These are phyloP conservation scores for Mortierella sp. DNA, from an alignment of 371 early-diverging fungal species.

Conservation along the genomic window DNA sequence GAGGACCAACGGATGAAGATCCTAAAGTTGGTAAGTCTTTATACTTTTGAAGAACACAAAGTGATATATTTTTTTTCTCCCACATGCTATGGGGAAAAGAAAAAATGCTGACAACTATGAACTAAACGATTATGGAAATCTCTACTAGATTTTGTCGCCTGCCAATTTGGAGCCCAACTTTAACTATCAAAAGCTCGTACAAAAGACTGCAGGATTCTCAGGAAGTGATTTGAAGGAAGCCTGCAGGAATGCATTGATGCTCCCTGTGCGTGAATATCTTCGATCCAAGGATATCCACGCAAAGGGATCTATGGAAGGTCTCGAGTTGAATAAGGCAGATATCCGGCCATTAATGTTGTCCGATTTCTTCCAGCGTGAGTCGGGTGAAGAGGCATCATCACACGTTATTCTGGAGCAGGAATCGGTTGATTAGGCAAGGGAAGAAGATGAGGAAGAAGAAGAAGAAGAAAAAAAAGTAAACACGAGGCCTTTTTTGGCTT, in stretches of 20 bases:
- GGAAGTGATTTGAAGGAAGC: slow-evolving; percentile 96
- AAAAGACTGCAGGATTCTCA: slow-evolving; percentile 86
- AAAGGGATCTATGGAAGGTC: slow-evolving; percentile 35
- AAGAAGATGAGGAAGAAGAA: too few species aligned
- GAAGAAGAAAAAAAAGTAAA: too few species aligned
- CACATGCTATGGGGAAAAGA: too few species aligned
- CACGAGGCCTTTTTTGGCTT: too few species aligned
- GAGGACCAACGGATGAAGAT: slow-evolving; percentile 91
- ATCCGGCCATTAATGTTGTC: slow-evolving; percentile 67
- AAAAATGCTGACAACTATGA: neutral
- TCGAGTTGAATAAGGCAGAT: slow-evolving; percentile 53
- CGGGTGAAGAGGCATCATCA: slow-evolving; percentile 50
- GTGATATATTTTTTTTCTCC: neutral
- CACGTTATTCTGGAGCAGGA: slow-evolving; percentile 53
- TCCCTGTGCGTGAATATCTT: slow-evolving; percentile 92
- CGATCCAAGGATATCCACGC: slow-evolving; percentile 56
- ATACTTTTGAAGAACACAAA: neutral
- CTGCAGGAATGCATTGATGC: slow-evolving; percentile 95
- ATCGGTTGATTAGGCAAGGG: slow-evolving; percentile 31
- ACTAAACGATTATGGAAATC: neutral
- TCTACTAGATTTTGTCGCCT: slow-evolving; percentile 73
- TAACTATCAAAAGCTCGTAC: slow-evolving; percentile 78
- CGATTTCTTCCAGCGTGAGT: slow-evolving; percentile 70
- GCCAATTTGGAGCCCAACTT: slow-evolving; percentile 77
- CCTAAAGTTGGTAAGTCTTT: slow-evolving; percentile 73